These are phyloP conservation scores for Simplicillium sp. DNA, from an alignment of 2,329 filamentous ascomycete species.

Conservation along the genomic window DNA sequence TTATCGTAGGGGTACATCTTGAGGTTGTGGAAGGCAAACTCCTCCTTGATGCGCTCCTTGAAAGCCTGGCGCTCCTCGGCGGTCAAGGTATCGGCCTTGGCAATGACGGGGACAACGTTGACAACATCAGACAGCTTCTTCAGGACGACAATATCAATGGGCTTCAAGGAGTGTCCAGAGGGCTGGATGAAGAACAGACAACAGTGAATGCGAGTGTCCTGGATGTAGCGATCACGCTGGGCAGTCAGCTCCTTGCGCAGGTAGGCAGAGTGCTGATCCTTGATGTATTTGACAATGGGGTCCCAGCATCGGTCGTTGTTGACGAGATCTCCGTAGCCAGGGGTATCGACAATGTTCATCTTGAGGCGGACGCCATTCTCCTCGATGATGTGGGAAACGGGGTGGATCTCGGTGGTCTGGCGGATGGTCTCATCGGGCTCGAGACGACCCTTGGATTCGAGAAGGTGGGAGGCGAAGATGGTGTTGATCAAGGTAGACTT, in stretches of 20 bases:
- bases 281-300: conserved; percentile 99
- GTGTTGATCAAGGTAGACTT: conserved; percentile 99
- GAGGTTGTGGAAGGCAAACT: conserved; percentile 98
- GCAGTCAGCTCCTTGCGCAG: conserved; percentile 98
- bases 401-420: conserved; percentile 95
- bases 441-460: conserved; percentile 96
- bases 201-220: conserved; percentile 98
- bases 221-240: conserved; percentile 97
- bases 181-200: conserved; percentile 99
- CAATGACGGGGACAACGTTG: conserved; percentile 97
- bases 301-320: conserved; percentile 99
- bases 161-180: conserved; percentile 95
- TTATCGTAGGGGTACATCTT: conserved; percentile 99
- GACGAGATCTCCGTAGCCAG: conserved; percentile 95
- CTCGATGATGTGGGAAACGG: conserved; percentile 97
- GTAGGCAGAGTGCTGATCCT: conserved; percentile 99
- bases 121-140: conserved; percentile 99
- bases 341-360: conserved; percentile 98
- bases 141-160: conserved; percentile 97
- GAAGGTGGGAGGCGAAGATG: conserved; percentile 98
- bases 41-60: conserved; percentile 99
- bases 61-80: conserved; percentile 91
- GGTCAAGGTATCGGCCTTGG: conserved; percentile 94
- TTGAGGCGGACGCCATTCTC: conserved; percentile 97
- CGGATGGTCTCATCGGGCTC: conserved; percentile 87